Evolutionary conservation across 2,329 filamentous ascomycete genomes (phyloP).

Genomic region (Microsporum ferrugineum): DNA sequence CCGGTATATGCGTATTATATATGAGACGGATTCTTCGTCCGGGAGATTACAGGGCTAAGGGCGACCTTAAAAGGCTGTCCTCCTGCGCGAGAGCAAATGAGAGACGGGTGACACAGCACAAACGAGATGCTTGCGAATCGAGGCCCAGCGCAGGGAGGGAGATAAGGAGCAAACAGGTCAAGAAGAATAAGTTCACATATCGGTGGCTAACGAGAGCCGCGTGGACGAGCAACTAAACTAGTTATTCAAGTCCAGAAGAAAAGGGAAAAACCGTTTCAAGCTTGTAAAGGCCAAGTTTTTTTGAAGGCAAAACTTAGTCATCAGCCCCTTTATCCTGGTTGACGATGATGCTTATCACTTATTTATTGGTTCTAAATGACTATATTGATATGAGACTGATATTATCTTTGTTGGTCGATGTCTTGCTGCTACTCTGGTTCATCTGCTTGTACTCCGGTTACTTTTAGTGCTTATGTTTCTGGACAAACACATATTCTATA

Average conservation of each 20-base stretch:
- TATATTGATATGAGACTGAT: neutral
- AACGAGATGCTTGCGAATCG: neutral
- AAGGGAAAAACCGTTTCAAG: neutral
- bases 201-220: neutral
- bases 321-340: neutral
- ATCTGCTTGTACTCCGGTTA: neutral
- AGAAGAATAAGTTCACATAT: neutral
- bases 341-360: neutral
- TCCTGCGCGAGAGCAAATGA: neutral
- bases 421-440: neutral
- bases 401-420: neutral
- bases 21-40: neutral
- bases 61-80: too few species aligned
- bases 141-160: neutral
- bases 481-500: too few species aligned
- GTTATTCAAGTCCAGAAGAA: too few species aligned
- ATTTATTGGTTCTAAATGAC: neutral
- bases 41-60: neutral
- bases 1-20: neutral
- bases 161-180: neutral
- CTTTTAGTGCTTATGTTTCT: neutral
- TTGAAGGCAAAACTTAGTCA: neutral
- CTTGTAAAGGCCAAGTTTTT: neutral
- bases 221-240: neutral
- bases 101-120: too few species aligned